These are phyloP conservation scores for Amanita pseudoporphyria DNA, from an alignment of 768 basidiomycete genomes.

Conservation along the genomic window DNA sequence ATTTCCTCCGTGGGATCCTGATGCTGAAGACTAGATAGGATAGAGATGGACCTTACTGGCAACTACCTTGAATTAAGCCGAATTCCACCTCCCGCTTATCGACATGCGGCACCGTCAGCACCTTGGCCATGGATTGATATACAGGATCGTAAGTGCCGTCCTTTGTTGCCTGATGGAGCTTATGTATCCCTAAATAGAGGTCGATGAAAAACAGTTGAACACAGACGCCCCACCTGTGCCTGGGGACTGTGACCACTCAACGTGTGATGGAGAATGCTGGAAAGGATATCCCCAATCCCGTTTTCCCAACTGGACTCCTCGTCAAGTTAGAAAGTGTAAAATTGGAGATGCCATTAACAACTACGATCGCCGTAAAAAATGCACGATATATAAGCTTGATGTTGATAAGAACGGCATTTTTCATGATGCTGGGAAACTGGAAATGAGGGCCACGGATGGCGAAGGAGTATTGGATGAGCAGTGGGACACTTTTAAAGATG, in stretches of 20 bases:
- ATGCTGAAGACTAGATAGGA: not conserved
- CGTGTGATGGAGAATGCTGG: conserved; percentile 29
- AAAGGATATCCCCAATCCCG: conserved; percentile 32
- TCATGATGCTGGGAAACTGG: conserved; percentile 17
- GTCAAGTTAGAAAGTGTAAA: conserved; percentile 32
- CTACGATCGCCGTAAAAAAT: conserved; percentile 17
- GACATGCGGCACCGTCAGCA: conserved; percentile 38
- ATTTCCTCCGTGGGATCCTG: too few relatives aligned
- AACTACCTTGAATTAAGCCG: not conserved
- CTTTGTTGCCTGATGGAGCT: not conserved
- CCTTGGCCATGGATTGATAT: conserved; percentile 40
- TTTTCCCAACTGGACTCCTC: conserved; percentile 48
- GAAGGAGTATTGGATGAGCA: conserved; percentile 13
- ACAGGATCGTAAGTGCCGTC: conserved; percentile 21
- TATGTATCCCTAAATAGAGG: not conserved
- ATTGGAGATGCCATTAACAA: conserved; percentile 26
- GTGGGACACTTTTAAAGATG: conserved; percentile 26
- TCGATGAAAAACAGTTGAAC: conserved; percentile 25
- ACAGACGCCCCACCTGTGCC: conserved; percentile 29
- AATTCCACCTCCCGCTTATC: conserved; percentile 28
- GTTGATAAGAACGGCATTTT: conserved; percentile 27
- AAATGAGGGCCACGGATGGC: conserved; percentile 11
- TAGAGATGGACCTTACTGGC: not conserved
- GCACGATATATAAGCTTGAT: conserved; percentile 31
- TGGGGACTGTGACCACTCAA: conserved; percentile 24